Percentiles rank a stretch among this genome's conserved stretches.
Conservation (phyloP, 495 filamentous ascomycete genomes). For the Tuber indicum region DNA sequence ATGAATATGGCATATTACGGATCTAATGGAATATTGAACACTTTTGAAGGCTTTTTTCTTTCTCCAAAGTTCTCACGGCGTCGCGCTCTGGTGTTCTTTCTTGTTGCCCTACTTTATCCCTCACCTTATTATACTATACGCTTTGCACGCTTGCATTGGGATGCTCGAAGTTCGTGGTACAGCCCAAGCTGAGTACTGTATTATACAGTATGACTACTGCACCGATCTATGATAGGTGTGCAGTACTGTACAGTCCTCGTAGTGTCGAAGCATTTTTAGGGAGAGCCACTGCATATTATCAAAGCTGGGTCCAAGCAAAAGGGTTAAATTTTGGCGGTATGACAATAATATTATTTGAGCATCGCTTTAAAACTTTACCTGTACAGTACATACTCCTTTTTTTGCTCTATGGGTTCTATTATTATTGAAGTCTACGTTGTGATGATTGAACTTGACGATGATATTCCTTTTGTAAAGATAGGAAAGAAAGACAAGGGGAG, state of each 20-base stretch:
- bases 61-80: neutral
- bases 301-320: neutral
- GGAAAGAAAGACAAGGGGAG: too few relatives aligned
- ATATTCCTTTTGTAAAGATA: too few relatives aligned
- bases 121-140: neutral
- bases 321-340: too few relatives aligned
- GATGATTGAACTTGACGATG: too few relatives aligned
- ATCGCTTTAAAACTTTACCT: neutral
- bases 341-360: too few relatives aligned
- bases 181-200: neutral
- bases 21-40: neutral
- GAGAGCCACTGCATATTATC: neutral
- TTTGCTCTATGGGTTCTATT: neutral
- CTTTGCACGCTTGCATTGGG: neutral
- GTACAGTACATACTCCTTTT: neutral
- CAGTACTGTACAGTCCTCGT: too few relatives aligned
- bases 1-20: neutral
- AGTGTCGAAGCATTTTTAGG: too few relatives aligned
- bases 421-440: too few relatives aligned
- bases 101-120: neutral
- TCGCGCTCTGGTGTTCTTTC: neutral
- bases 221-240: too few relatives aligned
- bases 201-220: too few relatives aligned
- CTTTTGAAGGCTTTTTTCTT: neutral
- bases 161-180: neutral